Evolutionary conservation across 495 filamentous ascomycete genomes (phyloP).

Genomic region (Jackrogersella minutella): DNA sequence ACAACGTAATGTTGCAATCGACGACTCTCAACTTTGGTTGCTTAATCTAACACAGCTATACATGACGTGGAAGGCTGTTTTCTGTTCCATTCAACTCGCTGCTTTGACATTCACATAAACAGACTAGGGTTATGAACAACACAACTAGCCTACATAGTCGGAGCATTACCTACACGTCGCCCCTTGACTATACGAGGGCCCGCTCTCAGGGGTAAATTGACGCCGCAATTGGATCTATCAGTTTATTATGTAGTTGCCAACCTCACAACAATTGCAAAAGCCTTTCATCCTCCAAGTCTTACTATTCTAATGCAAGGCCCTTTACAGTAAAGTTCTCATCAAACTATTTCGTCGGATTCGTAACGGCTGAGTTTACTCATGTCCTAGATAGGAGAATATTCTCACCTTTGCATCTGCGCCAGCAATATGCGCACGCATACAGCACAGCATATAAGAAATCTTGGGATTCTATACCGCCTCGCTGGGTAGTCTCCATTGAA

Average conservation of each 20-base stretch:
- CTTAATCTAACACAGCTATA: constrained; percentile 14
- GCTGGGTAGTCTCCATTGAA: too few relatives aligned
- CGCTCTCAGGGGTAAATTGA: constrained; percentile 8
- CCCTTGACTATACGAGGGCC: constrained; percentile 7
- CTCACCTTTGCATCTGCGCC: too few relatives aligned
- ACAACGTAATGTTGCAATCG: constrained; percentile 27
- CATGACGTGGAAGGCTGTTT: constrained; percentile 17
- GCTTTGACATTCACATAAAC: constrained; percentile 1
- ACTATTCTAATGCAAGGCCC: neutral
- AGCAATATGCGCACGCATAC: too few relatives aligned
- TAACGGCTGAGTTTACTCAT: too few relatives aligned
- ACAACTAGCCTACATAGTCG: constrained; percentile 3
- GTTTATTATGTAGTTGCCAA: neutral
- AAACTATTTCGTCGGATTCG: too few relatives aligned
- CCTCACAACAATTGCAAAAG: neutral
- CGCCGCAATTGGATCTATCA: neutral
- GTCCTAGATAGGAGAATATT: too few relatives aligned
- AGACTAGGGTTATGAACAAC: neutral
- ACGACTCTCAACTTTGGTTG: constrained; percentile 20
- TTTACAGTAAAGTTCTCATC: too few relatives aligned
- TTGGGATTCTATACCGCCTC: too few relatives aligned
- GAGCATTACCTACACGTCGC: neutral
- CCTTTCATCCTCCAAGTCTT: neutral
- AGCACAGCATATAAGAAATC: too few relatives aligned
- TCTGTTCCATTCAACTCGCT: constrained; percentile 16